A percentile compares a stretch with the other conserved stretches of the same genome.
Evolutionary conservation across 2,329 filamentous ascomycete genomes (phyloP).

Genomic region (Aureobasidium uvarum): DNA sequence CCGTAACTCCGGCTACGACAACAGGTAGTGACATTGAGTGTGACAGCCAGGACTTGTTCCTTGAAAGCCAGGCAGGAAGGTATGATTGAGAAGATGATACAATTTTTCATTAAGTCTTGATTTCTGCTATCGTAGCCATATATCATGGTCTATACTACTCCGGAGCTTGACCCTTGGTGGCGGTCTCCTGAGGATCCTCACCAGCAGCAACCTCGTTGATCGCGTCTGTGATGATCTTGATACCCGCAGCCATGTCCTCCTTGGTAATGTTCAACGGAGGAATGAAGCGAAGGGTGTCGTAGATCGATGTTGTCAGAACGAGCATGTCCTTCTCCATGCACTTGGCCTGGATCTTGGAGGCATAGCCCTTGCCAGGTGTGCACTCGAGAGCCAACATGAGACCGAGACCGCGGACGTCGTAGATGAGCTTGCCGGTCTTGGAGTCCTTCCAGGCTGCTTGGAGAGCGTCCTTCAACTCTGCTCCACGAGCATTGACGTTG

Average conservation of each 20-base stretch:
- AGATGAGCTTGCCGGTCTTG: slow-evolving; percentile 37
- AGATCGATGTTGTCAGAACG: slow-evolving; percentile 43
- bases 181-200: slow-evolving; percentile 27
- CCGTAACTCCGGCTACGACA: too few relatives aligned
- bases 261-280: slow-evolving; percentile 43
- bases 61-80: background rate
- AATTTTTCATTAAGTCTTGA: background rate
- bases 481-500: slow-evolving; percentile 39
- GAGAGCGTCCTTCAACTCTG: slow-evolving; percentile 35
- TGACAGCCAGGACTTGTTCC: too few relatives aligned
- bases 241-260: slow-evolving; percentile 42
- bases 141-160: slow-evolving; percentile 24
- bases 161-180: slow-evolving; percentile 30
- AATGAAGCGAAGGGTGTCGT: slow-evolving; percentile 44
- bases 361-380: slow-evolving; percentile 39
- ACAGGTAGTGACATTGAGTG: background rate
- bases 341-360: slow-evolving; percentile 42
- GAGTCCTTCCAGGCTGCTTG: slow-evolving; percentile 31
- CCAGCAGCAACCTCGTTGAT: slow-evolving; percentile 41
- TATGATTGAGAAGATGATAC: background rate
- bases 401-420: slow-evolving; percentile 42
- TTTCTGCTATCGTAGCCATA: background rate
- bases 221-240: slow-evolving; percentile 39
- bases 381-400: slow-evolving; percentile 44
- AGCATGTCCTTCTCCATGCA: slow-evolving; percentile 43